Base-by-base conservation (phyloP, 176 grass and related monocot genomes). In the Zoysia japonica region DNA sequence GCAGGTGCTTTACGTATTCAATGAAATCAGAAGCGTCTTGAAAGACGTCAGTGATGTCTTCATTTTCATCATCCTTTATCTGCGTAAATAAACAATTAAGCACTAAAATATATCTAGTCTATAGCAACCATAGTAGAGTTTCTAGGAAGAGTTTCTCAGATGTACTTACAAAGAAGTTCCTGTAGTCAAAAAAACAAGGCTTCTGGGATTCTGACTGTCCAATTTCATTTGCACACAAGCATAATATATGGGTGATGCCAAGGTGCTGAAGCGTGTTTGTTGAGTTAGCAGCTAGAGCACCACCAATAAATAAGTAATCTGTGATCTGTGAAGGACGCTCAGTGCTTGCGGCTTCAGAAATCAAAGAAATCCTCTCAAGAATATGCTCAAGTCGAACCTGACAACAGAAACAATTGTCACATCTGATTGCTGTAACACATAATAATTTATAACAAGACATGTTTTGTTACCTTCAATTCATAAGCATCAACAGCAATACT, bases 301-400 rank as follows among this genome's bases (percentile, higher is more conserved):
- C 95, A 53, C 95, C 92, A 68, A 97, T 92, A 63, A 90, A 97
- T 44, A 97, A 19, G 82, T 84, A 86, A 67, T 92, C 90, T 75
- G 62, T 94, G 61, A 97, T 86, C 67, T 88, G 83, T 85, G 95
- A 90, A 61, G 95, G 95, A 39, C 89, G 81, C 69, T 97, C 95
- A 47, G 91, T 94, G 68, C 81, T 97, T 62, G 95, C 89, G 82
- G 95, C 91, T 79, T 94, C 95, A 78, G 95, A 97, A 75, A 97
- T 88, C 43, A 97, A 68, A 76, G 95, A 84, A 84, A 97, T 92
- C 65, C 95, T 97, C 83, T 97, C 95, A n/a, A 97, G 89, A 78
- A 97, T 90, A 74, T 97, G 94, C 62, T 94, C 94, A 75, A 97
- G 89, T 80, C 95, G 85, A 40, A 97, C 92, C 95, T 97, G 78